A percentile compares a stretch with the other conserved stretches of the same genome.
Evolutionary conservation across 495 filamentous ascomycete species (phyloP).

Genomic region (Trichoderma asperelloides): DNA sequence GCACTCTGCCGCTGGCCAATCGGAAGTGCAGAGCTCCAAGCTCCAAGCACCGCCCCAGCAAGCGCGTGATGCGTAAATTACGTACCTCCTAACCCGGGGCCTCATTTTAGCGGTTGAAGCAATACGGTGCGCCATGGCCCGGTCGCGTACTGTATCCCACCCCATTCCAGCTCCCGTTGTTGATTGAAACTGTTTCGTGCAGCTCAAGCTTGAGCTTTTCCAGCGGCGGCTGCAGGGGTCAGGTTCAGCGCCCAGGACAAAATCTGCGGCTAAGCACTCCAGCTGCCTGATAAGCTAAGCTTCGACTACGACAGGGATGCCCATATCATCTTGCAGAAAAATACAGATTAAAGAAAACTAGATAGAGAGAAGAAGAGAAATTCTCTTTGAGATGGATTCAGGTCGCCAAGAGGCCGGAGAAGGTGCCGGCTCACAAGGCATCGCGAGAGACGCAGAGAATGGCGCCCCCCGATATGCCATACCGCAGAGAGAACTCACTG

Average conservation of each 20-base stretch:
- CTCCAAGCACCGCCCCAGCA: neutral
- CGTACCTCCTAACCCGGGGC: constrained; percentile 1
- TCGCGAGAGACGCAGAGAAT: neutral
- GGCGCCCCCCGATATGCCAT: constrained; percentile 40
- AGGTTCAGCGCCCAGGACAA: neutral
- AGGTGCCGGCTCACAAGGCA: neutral
- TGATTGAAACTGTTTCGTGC: neutral
- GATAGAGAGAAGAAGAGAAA: no score
- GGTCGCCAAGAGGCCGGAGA: neutral
- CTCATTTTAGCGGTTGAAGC: neutral
- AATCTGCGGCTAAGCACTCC: neutral
- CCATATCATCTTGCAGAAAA: no score
- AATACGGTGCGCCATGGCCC: neutral
- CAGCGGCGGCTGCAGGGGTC: neutral
- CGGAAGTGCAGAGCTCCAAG: neutral
- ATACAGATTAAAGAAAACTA: no score
- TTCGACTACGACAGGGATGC: neutral
- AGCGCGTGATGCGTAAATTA: constrained; percentile 8
- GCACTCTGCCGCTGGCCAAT: neutral
- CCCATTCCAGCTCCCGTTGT: neutral
- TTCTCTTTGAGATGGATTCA: neutral
- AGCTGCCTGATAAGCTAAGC: neutral
- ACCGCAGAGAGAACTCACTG: constrained; percentile 56
- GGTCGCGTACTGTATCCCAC: neutral
- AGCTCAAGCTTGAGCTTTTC: neutral